These are phyloP conservation scores for Spirogloea muscicola DNA, from an alignment of 139 green algal genomes.

Conservation along the genomic window DNA sequence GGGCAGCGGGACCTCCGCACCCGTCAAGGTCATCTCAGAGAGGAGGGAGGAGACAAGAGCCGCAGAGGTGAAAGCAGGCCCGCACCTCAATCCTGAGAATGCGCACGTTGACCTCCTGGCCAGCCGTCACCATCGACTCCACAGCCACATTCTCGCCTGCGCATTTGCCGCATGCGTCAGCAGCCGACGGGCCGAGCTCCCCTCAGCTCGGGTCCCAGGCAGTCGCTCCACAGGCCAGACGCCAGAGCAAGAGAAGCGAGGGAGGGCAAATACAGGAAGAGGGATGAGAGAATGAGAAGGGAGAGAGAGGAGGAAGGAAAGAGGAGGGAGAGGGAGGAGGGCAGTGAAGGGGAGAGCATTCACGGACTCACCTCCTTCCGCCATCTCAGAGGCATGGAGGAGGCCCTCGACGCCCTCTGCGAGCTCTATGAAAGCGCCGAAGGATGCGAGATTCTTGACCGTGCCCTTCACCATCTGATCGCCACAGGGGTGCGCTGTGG, in stretches of 20 bases:
- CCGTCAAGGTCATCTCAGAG: neutral
- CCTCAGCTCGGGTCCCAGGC: too few species aligned
- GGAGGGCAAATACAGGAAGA: too few species aligned
- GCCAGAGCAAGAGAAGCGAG: too few species aligned
- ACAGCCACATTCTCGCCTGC: too few species aligned
- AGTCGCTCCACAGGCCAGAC: too few species aligned
- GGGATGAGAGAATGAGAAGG: too few species aligned
- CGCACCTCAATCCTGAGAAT: constrained; percentile 52
- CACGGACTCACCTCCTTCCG: constrained; percentile 34
- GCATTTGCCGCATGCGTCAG: too few species aligned
- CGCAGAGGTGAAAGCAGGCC: neutral
- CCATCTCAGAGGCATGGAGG: constrained; percentile 65
- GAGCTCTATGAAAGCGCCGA: constrained; percentile 70
- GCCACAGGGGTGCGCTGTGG: neutral
- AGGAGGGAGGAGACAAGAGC: neutral
- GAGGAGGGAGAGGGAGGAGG: too few species aligned
- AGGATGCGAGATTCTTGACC: constrained; percentile 54
- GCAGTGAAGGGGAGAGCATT: too few species aligned
- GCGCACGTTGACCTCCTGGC: constrained; percentile 56
- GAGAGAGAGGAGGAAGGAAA: too few species aligned
- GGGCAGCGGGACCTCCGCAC: too few species aligned
- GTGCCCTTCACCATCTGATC: constrained; percentile 56
- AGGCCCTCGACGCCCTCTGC: constrained; percentile 62
- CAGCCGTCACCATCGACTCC: constrained; percentile 42
- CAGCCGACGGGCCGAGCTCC: too few species aligned